Percentiles rank a stretch among this genome's conserved stretches.
These are phyloP conservation scores for Blastomyces gilchristii DNA, from an alignment of 2,329 filamentous ascomycete species.

Conservation along the genomic window DNA sequence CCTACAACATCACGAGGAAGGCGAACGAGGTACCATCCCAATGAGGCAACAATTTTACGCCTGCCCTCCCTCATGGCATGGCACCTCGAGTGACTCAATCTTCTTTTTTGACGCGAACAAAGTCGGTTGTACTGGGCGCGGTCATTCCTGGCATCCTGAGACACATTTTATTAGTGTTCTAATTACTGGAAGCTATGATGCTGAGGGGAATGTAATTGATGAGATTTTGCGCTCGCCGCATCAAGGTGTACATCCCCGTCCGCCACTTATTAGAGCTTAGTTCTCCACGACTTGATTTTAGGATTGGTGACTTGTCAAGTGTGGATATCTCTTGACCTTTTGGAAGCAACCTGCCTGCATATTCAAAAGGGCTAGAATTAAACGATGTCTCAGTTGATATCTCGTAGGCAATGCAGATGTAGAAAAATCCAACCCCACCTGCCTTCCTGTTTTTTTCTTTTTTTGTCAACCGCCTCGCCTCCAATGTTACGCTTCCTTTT, in stretches of 20 bases:
- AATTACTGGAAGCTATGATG: not conserved
- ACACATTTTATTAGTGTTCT: not conserved
- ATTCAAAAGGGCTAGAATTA: not conserved
- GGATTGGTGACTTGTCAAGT: not conserved
- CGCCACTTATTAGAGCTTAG: not conserved
- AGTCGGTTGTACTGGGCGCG: not conserved
- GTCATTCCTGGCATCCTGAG: not conserved
- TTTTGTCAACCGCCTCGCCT: not conserved
- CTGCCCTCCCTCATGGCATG: not conserved
- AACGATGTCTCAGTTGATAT: not conserved
- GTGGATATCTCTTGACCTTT: not conserved
- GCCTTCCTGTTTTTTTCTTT: not conserved
- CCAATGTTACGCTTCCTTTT: not conserved
- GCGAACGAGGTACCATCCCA: not conserved
- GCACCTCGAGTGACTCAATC: not conserved
- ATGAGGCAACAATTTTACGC: not conserved
- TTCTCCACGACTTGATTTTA: not conserved
- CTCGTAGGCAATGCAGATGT: not conserved
- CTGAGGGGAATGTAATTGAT: not conserved
- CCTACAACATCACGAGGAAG: too few species aligned
- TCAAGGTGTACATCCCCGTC: too few species aligned
- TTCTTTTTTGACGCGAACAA: not conserved
- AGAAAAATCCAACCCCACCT: not conserved
- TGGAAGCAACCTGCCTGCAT: not conserved
- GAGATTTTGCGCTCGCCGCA: not conserved